A percentile compares a stretch with the other conserved stretches of the same genome.
These are phyloP conservation scores for Penicillium manginii DNA, from an alignment of 495 filamentous ascomycete species.

Conservation along the genomic window DNA sequence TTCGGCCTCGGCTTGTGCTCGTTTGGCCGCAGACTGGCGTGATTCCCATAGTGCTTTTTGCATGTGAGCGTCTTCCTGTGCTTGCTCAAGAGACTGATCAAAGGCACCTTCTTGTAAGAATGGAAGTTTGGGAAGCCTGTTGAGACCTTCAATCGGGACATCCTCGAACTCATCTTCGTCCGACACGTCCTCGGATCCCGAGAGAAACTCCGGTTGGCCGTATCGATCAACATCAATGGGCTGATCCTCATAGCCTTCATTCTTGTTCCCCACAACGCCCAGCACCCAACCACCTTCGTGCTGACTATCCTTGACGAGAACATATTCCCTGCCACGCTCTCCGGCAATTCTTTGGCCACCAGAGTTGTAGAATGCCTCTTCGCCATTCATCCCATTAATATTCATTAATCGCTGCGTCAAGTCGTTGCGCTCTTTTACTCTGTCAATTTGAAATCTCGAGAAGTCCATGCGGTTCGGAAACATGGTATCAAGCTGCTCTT, in stretches of 20 bases:
- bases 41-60: slow-evolving; percentile 48
- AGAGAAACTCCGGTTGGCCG: slow-evolving; percentile 50
- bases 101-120: slow-evolving; percentile 44
- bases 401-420: slow-evolving; percentile 97
- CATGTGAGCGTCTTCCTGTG: slow-evolving; percentile 46
- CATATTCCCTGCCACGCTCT: slow-evolving; percentile 90
- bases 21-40: not conserved
- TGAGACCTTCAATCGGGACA: slow-evolving; percentile 91
- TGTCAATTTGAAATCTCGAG: slow-evolving; percentile 92
- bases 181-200: slow-evolving; percentile 54
- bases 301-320: slow-evolving; percentile 91
- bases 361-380: slow-evolving; percentile 67
- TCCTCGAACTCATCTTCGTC: slow-evolving; percentile 85
- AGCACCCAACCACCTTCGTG: slow-evolving; percentile 97
- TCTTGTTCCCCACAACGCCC: slow-evolving; percentile 86
- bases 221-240: slow-evolving; percentile 89
- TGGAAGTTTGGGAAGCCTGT: slow-evolving; percentile 74
- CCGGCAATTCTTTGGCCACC: slow-evolving; percentile 75
- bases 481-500: slow-evolving; percentile 93
- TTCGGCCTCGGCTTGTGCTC: slow-evolving; percentile 25
- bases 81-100: slow-evolving; percentile 41
- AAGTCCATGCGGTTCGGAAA: slow-evolving; percentile 99
- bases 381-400: slow-evolving; percentile 83
- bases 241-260: slow-evolving; percentile 71
- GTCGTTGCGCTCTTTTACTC: slow-evolving; percentile 88